phyloP scores from a whole-genome alignment of 2,329 filamentous ascomycete genomes.

The Bertia moriformis region DNA sequence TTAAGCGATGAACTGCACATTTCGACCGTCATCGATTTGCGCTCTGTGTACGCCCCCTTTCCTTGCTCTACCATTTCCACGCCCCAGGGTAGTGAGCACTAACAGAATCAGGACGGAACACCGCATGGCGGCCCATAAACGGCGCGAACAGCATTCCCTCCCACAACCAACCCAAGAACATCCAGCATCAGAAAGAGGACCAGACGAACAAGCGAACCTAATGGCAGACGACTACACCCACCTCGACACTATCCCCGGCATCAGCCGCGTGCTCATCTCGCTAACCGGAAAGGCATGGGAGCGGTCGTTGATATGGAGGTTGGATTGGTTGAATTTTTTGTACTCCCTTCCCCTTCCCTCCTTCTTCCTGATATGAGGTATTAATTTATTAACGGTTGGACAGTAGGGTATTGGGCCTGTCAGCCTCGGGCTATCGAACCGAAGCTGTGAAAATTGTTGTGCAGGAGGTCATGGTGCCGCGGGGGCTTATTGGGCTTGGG shows the following conservation, averaged over 20 bases:
- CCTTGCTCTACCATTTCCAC: no score
- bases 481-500: constrained; percentile 39
- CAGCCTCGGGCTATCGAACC: constrained; percentile 6
- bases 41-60: not conserved
- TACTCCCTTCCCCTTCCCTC: not conserved
- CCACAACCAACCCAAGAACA: no score
- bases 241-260: not conserved
- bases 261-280: not conserved
- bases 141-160: not conserved
- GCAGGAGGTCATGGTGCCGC: constrained; percentile 34
- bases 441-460: constrained; percentile 40
- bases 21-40: not conserved
- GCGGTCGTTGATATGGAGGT: not conserved
- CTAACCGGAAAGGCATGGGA: not conserved
- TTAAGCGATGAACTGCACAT: not conserved
- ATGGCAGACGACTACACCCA: not conserved
- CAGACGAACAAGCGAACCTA: not conserved
- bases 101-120: not conserved
- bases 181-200: no score
- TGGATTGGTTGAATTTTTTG: not conserved
- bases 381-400: no score
- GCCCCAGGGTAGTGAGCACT: no score
- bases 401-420: not conserved
- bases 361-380: not conserved
- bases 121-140: not conserved